Conservation (phyloP, 2,329 filamentous ascomycete species). For the Herpotrichia juniperi region DNA sequence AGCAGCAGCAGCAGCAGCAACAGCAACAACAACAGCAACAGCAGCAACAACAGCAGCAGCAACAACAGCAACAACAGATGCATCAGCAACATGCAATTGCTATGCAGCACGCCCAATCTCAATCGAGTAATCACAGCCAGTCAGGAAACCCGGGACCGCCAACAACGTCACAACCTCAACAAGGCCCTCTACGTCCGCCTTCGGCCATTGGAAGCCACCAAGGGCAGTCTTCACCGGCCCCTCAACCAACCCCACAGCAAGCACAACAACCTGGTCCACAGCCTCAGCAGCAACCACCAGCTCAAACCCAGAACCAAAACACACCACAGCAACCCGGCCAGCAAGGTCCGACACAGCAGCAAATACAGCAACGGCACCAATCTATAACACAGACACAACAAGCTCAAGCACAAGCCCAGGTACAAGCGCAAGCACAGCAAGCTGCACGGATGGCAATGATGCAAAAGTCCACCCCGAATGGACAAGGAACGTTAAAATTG, state of each 20-base stretch:
- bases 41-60: slow-evolving; percentile 50
- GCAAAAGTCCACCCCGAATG: slow-evolving; percentile 28
- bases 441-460: slow-evolving; percentile 39
- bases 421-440: slow-evolving; percentile 19
- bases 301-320: slow-evolving; percentile 33
- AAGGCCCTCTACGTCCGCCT: slow-evolving; percentile 46
- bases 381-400: slow-evolving; percentile 20
- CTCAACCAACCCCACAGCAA: slow-evolving; percentile 44
- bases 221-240: slow-evolving; percentile 46
- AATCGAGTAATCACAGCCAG: slow-evolving; percentile 56
- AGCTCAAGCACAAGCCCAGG: slow-evolving; percentile 7
- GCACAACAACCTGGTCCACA: slow-evolving; percentile 48
- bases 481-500: slow-evolving; percentile 57
- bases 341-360: slow-evolving; percentile 25
- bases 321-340: slow-evolving; percentile 27
- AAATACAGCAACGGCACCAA: slow-evolving; percentile 24
- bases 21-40: slow-evolving; percentile 33
- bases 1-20: slow-evolving; percentile 46
- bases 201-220: slow-evolving; percentile 46
- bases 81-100: slow-evolving; percentile 50
- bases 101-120: slow-evolving; percentile 57
- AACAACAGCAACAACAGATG: slow-evolving; percentile 51
- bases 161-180: slow-evolving; percentile 41
- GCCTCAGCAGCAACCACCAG: slow-evolving; percentile 47
- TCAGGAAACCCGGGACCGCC: slow-evolving; percentile 46